Evolutionary conservation across 768 basidiomycete genomes (phyloP).

Genomic region (Lactarius indigo): DNA sequence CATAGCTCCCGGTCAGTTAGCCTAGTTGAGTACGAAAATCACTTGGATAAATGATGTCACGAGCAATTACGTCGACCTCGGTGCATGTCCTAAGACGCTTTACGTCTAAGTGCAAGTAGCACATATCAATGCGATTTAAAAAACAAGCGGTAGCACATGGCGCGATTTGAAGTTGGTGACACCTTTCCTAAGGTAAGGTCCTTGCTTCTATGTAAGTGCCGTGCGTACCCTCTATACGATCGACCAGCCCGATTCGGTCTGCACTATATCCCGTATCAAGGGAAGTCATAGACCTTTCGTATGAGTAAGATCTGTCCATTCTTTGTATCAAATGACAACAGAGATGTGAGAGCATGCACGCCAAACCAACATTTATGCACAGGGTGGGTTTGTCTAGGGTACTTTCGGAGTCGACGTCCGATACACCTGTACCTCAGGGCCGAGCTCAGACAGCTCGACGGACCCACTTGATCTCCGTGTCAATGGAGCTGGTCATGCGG

Average conservation of each 20-base stretch:
- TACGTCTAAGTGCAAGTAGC: too few species aligned
- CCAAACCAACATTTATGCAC: not conserved
- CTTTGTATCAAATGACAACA: not conserved
- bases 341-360: too few species aligned
- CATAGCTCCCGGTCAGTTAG: slow-evolving; percentile 17
- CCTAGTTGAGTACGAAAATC: not conserved
- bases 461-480: slow-evolving; percentile 27
- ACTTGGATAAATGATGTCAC: not conserved
- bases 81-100: not conserved
- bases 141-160: too few species aligned
- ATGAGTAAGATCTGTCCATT: too few species aligned
- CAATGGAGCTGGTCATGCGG: slow-evolving; percentile 23
- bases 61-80: too few species aligned
- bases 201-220: too few species aligned
- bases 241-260: too few species aligned
- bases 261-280: slow-evolving; percentile 14
- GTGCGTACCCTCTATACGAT: too few species aligned
- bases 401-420: slow-evolving; percentile 6
- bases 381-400: not conserved
- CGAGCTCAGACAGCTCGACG: slow-evolving; percentile 22
- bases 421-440: not conserved
- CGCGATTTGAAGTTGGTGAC: too few species aligned
- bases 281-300: too few species aligned
- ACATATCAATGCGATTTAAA: too few species aligned
- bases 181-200: too few species aligned